A percentile compares a stretch with the other conserved stretches of the same genome.
phyloP scores from a whole-genome alignment of 2,329 filamentous ascomycete species.

The Botryotinia convoluta region DNA sequence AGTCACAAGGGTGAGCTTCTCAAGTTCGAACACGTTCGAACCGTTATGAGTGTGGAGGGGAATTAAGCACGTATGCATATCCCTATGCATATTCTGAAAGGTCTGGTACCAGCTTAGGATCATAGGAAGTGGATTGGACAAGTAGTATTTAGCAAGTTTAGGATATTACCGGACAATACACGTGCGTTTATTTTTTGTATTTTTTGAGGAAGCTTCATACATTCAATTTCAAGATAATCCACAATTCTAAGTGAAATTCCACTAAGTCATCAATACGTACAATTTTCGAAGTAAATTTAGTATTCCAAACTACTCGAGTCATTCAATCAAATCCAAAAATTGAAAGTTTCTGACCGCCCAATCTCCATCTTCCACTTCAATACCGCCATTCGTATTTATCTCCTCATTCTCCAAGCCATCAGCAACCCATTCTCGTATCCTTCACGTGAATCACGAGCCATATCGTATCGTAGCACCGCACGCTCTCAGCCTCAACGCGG shows the following conservation, averaged over 20 bases:
- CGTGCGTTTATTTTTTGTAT: background rate
- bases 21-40: conserved; percentile 31
- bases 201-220: background rate
- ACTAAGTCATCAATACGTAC: background rate
- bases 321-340: background rate
- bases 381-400: background rate
- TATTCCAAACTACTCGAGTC: background rate
- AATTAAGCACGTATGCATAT: background rate
- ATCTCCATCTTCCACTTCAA: background rate
- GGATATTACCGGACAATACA: background rate
- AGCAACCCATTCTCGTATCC: background rate
- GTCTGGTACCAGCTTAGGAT: background rate
- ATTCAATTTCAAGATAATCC: background rate
- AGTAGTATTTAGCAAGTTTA: background rate
- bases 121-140: background rate
- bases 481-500: conserved; percentile 2
- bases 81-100: background rate
- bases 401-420: background rate
- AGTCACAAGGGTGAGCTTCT: conserved; percentile 29
- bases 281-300: background rate
- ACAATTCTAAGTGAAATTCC: background rate
- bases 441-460: background rate
- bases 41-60: conserved; percentile 25
- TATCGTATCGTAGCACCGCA: conserved; percentile 3
- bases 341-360: background rate